Percentiles rank a stretch among this genome's conserved stretches.
Evolutionary conservation across 139 green algal genomes (phyloP).

Genomic region (Picochlorum sp.): DNA sequence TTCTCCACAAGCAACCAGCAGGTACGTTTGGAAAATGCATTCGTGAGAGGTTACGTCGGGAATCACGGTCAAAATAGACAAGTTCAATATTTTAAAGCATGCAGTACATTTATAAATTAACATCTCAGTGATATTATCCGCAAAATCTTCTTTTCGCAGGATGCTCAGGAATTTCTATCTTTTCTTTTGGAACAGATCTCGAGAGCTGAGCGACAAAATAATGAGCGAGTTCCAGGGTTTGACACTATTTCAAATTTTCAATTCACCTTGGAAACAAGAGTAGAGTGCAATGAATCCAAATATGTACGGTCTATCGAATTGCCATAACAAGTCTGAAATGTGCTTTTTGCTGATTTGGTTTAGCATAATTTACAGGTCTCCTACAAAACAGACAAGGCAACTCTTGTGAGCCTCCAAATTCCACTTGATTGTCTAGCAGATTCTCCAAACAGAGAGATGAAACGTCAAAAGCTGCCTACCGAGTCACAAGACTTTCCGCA

Average conservation of each 20-base stretch:
- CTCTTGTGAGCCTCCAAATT: conserved; percentile 65
- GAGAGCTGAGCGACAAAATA: conserved; percentile 27
- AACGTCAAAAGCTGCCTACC: conserved; percentile 56
- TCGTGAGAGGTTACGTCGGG: too few relatives aligned
- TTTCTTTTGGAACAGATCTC: conserved; percentile 71
- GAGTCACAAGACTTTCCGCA: conserved; percentile 39
- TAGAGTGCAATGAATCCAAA: conserved; percentile 27
- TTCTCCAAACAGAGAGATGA: conserved; percentile 59
- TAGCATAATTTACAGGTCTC: too few relatives aligned
- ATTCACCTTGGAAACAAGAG: conserved; percentile 41
- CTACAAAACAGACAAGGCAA: conserved; percentile 46
- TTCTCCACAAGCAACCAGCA: conserved; percentile 69
- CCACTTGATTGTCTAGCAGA: conserved; percentile 70
- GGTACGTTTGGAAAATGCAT: too few relatives aligned
- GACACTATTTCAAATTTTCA: conserved; percentile 32
- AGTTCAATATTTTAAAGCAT: too few relatives aligned
- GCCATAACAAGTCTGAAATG: background rate
- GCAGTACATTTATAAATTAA: too few relatives aligned
- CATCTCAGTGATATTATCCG: too few relatives aligned
- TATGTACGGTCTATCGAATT: conserved; percentile 2
- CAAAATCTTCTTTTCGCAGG: too few relatives aligned
- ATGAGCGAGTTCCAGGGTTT: conserved; percentile 11
- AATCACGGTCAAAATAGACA: too few relatives aligned
- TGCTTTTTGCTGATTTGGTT: too few relatives aligned
- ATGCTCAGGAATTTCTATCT: conserved; percentile 85